These are phyloP conservation scores for Marasmius fiardii DNA, from an alignment of 1,284 basidiomycete species.

Conservation along the genomic window DNA sequence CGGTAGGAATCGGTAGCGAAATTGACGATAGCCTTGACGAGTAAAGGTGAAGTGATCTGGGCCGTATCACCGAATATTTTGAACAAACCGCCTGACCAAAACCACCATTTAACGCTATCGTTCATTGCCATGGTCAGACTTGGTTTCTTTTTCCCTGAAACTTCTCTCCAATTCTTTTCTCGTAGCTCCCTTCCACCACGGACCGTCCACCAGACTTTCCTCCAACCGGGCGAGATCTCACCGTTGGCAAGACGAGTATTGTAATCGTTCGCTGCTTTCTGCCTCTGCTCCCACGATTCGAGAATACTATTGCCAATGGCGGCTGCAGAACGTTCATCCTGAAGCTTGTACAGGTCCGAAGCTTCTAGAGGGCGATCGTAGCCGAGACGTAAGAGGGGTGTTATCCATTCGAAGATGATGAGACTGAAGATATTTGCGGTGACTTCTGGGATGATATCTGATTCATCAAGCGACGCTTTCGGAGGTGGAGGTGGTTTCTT, in stretches of 20 bases:
- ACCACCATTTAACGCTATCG: constrained; percentile 79
- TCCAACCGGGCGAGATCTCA: constrained; percentile 54
- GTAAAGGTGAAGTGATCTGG: constrained; percentile 71
- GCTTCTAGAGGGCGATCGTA: constrained; percentile 81
- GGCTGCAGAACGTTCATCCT: constrained; percentile 55
- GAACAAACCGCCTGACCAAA: constrained; percentile 78
- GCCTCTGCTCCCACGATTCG: constrained; percentile 62
- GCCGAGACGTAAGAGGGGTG: constrained; percentile 61
- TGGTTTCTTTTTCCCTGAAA: constrained; percentile 60
- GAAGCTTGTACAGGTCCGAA: constrained; percentile 83
- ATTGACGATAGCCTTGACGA: constrained; percentile 70
- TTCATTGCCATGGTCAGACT: constrained; percentile 76
- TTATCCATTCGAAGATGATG: constrained; percentile 68
- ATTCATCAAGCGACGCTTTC: constrained; percentile 40
- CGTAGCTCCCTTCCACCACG: constrained; percentile 48
- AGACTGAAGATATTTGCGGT: constrained; percentile 39
- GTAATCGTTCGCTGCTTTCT: constrained; percentile 60
- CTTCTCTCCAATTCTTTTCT: constrained; percentile 63
- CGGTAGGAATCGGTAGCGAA: constrained; percentile 69
- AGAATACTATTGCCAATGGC: constrained; percentile 63
- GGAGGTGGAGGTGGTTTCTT: constrained; percentile 24
- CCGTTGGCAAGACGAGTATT: constrained; percentile 66
- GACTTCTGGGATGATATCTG: constrained; percentile 43
- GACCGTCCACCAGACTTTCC: constrained; percentile 58
- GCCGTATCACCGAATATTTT: constrained; percentile 75